Percentiles rank a stretch among this genome's conserved stretches.
Conservation (phyloP, 331 rosid species). For the Cydonia oblonga region DNA sequence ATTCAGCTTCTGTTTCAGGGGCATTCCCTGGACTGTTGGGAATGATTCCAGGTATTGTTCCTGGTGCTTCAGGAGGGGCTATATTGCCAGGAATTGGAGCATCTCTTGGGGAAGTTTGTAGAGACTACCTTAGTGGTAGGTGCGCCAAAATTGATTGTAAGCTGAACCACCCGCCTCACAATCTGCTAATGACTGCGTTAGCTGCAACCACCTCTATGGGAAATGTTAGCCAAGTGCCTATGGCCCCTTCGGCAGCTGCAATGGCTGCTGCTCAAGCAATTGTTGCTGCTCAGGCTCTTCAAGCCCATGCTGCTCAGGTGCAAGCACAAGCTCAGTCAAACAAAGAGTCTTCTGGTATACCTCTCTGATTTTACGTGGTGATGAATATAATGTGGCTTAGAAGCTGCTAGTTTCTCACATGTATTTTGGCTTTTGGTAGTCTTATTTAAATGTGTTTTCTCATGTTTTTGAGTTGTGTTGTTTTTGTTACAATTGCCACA, state of each 20-base stretch:
- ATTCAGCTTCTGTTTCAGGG: conserved; percentile 92
- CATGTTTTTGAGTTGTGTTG: neutral
- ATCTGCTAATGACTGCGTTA: conserved; percentile 87
- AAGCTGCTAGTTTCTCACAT: neutral
- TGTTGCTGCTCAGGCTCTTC: conserved; percentile 98
- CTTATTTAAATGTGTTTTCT: neutral
- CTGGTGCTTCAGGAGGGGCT: conserved; percentile 96
- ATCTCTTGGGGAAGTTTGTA: conserved; percentile 88
- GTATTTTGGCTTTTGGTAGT: neutral
- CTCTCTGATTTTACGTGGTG: neutral
- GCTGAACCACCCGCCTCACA: conserved; percentile 94
- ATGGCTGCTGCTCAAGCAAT: conserved; percentile 99
- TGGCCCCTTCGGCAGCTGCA: conserved; percentile 99
- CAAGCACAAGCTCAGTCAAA: conserved; percentile 68
- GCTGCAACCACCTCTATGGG: conserved; percentile 96
- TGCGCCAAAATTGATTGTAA: conserved; percentile 83
- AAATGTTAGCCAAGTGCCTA: conserved; percentile 87
- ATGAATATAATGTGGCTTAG: neutral
- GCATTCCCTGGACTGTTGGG: conserved; percentile 95
- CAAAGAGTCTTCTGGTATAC: conserved; percentile 72
- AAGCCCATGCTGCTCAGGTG: conserved; percentile 97
- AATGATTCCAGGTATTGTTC: conserved; percentile 88
- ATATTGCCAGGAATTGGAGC: conserved; percentile 96
- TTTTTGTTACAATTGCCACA: neutral
- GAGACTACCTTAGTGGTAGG: conserved; percentile 88